Base-by-base conservation (phyloP, 192 early-diverging fungal species). In the Coemansia umbellata region DNA sequence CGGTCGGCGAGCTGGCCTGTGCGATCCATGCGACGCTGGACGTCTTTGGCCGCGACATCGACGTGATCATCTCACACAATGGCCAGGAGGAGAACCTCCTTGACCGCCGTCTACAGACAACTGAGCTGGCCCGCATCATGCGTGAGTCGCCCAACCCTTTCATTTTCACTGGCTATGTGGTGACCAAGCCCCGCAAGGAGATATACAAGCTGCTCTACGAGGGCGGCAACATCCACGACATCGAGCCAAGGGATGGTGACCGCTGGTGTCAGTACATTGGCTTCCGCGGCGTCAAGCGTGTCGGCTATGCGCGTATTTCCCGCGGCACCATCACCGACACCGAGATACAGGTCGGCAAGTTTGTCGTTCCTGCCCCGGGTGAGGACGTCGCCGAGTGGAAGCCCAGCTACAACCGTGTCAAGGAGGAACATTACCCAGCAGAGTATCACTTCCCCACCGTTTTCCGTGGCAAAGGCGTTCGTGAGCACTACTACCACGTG, bases 21-120 rank as follows among this genome's bases (percentile, higher is more conserved):
- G 89, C 87, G 4, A 91, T 91, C 62, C 86, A 91, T 55, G 89
- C 89, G n/a, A 91, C 89, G 26, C 58, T 91, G 48, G 86, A 91
- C 67, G 86, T 88, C 42, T 84, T 85, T 74, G 89, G 89, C 13
- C 82, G 85, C 57, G 69, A 79, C 10, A 83, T 91, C 22, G 89
- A 91, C 67, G 84, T 91, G 3, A 87, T 91, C 56, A 78, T 91
- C 15, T 86, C 84, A 27, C 89, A 91, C 60, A 91, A 91, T 58
- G 89, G 89, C 26, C 89, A 91, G 69, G 82, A 88, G 35, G 89
- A 91, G 55, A 82, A 91, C 62, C 72, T 78, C 13, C 56, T 83
- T 47, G 89, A 91, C 66, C 85, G 89, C 31, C 62, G 66, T 11
- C 71, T 89, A 53, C 89, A 91, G 59, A 91, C 89, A 7, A 84